Evolutionary conservation across 1,284 basidiomycete genomes (phyloP).

Genomic region (Puccinia hordei): DNA sequence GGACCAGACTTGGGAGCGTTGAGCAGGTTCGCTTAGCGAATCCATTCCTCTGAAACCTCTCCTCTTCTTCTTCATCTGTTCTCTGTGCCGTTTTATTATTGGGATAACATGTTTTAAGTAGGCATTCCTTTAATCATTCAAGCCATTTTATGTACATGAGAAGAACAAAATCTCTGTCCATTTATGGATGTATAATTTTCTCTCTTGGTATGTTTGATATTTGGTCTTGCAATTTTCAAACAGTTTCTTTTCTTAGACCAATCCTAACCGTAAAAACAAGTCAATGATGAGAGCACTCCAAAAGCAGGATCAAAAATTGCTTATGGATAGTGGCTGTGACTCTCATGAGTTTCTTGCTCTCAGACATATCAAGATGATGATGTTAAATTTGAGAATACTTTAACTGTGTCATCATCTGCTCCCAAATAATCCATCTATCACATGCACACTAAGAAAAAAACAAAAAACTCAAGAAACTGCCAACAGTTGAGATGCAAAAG

Average conservation of each 20-base stretch:
- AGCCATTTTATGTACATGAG: neutral
- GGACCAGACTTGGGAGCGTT: constrained; percentile 2
- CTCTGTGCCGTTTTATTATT: neutral
- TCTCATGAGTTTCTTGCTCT: no score
- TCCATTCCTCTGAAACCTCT: neutral
- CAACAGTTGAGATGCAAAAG: no score
- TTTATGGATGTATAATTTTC: neutral
- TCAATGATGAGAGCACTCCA: no score
- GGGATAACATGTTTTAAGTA: neutral
- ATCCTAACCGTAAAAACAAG: neutral
- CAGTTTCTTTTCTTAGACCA: neutral
- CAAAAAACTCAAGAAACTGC: no score
- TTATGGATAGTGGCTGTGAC: no score
- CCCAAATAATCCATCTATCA: no score
- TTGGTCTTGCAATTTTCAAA: neutral
- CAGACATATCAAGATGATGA: no score
- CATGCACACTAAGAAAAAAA: no score
- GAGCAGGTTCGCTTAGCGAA: constrained; percentile 25
- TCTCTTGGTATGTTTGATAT: neutral
- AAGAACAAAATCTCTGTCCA: neutral
- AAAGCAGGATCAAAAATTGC: no score
- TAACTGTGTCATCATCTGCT: no score
- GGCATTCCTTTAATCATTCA: neutral
- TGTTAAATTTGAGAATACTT: no score
- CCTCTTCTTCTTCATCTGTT: neutral